Evolutionary conservation across 805 yeast genomes (phyloP).

Genomic region (Candida ficus): DNA sequence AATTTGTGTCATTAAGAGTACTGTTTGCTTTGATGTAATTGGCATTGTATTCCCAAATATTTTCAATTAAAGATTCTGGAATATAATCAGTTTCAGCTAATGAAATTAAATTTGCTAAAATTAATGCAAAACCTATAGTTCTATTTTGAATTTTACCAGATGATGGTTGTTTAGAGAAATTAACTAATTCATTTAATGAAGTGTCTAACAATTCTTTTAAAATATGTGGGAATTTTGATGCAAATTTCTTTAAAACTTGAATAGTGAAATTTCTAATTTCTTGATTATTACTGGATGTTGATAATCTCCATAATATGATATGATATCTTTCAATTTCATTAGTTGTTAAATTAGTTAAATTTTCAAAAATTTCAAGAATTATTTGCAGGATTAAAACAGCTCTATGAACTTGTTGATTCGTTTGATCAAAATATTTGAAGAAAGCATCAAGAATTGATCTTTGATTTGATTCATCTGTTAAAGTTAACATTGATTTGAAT

Average conservation of each 20-base stretch:
- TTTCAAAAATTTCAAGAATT: slow-evolving; percentile 27
- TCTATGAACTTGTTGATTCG: slow-evolving; percentile 2
- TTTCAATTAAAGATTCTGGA: slow-evolving; percentile 38
- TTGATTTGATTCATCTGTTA: slow-evolving; percentile 31
- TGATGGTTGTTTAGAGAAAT: slow-evolving; percentile 25
- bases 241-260: slow-evolving; percentile 29
- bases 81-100: slow-evolving; percentile 37
- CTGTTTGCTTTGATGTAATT: slow-evolving; percentile 28
- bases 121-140: slow-evolving; percentile 35
- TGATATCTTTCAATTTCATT: slow-evolving; percentile 22
- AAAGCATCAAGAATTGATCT: slow-evolving; percentile 25
- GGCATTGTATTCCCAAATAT: slow-evolving; percentile 39
- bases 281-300: slow-evolving; percentile 33
- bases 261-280: slow-evolving; percentile 38
- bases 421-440: slow-evolving; percentile 10
- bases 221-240: slow-evolving; percentile 29
- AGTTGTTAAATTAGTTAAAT: slow-evolving; percentile 19
- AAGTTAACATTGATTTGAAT: slow-evolving; percentile 22
- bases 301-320: slow-evolving; percentile 30
- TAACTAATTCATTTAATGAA: slow-evolving; percentile 31
- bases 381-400: slow-evolving; percentile 18
- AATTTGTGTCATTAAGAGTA: slow-evolving; percentile 27
- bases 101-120: slow-evolving; percentile 32
- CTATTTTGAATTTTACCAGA: slow-evolving; percentile 24
- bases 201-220: slow-evolving; percentile 32